Conservation (phyloP, 2,329 filamentous ascomycete species). For the Ambrosiella cleistominuta region DNA sequence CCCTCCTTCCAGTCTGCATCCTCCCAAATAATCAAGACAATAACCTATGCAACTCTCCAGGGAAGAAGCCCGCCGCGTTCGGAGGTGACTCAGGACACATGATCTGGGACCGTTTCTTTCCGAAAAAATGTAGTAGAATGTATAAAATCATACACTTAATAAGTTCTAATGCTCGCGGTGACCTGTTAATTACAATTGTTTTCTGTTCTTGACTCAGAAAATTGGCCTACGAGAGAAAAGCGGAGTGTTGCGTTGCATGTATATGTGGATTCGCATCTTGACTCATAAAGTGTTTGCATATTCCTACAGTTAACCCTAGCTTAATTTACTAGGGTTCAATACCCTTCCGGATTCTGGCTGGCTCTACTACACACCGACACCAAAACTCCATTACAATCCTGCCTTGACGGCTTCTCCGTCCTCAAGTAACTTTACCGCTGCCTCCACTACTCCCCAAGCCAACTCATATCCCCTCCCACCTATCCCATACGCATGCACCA, state of each 20-base stretch:
- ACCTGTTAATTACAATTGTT: too few species aligned
- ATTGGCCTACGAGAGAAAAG: too few species aligned
- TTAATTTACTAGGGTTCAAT: background rate
- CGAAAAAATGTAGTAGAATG: background rate
- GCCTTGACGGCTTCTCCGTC: background rate
- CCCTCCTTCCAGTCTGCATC: too few species aligned
- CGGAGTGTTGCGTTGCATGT: too few species aligned
- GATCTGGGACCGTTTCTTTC: background rate
- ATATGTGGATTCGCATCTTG: background rate
- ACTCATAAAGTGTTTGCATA: slow-evolving; percentile 3
- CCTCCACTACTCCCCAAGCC: slow-evolving; percentile 40
- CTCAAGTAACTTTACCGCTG: slow-evolving; percentile 26
- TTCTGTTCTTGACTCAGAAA: too few species aligned
- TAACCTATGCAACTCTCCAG: background rate
- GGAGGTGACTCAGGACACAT: background rate
- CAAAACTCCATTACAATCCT: background rate
- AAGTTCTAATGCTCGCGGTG: too few species aligned
- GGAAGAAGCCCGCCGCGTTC: background rate
- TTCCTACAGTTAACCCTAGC: background rate
- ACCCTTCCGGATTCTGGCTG: background rate
- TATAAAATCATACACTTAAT: too few species aligned
- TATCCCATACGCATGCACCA: slow-evolving; percentile 40
- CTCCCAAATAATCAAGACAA: too few species aligned
- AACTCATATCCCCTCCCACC: slow-evolving; percentile 43
- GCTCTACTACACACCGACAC: too few species aligned